Percentiles rank a stretch among this genome's conserved stretches.
These are phyloP conservation scores for Eucalyptus microcorys DNA, from an alignment of 345 rosid genomes.

Conservation along the genomic window DNA sequence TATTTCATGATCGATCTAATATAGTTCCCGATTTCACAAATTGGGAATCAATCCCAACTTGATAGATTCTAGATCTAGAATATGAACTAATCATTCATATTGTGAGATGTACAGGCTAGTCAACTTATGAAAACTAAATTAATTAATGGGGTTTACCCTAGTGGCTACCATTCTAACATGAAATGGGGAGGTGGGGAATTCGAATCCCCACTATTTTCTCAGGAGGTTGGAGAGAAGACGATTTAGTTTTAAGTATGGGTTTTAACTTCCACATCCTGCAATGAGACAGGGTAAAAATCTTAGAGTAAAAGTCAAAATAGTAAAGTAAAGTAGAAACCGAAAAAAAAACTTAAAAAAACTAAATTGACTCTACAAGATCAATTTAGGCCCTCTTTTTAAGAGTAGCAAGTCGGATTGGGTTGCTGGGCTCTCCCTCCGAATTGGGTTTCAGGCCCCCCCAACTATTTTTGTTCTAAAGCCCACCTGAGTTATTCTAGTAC, in stretches of 20 bases:
- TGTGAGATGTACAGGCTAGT: rapidly evolving
- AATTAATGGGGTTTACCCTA: rapidly evolving
- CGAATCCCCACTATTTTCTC: rapidly evolving
- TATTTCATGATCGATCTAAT: background rate
- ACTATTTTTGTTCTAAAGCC: too few relatives aligned
- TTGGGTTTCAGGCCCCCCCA: too few relatives aligned
- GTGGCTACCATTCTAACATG: rapidly evolving
- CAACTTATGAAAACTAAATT: background rate
- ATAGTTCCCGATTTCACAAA: background rate
- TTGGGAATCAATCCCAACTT: background rate
- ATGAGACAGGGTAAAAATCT: rapidly evolving
- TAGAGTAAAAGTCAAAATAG: too few relatives aligned
- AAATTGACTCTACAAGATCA: background rate
- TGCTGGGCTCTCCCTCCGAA: too few relatives aligned
- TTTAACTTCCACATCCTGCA: too few relatives aligned
- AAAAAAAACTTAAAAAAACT: background rate
- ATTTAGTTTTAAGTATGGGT: too few relatives aligned
- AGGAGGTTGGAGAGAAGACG: rapidly evolving
- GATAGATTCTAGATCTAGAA: background rate
- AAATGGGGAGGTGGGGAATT: too few relatives aligned
- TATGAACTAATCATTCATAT: background rate
- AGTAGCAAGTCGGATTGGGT: background rate
- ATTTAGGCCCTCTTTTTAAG: background rate
- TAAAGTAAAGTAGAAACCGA: too few relatives aligned
- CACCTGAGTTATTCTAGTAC: too few relatives aligned